Evolutionary conservation across 2,329 filamentous ascomycete genomes (phyloP).

Genomic region (Ascochyta lentis): DNA sequence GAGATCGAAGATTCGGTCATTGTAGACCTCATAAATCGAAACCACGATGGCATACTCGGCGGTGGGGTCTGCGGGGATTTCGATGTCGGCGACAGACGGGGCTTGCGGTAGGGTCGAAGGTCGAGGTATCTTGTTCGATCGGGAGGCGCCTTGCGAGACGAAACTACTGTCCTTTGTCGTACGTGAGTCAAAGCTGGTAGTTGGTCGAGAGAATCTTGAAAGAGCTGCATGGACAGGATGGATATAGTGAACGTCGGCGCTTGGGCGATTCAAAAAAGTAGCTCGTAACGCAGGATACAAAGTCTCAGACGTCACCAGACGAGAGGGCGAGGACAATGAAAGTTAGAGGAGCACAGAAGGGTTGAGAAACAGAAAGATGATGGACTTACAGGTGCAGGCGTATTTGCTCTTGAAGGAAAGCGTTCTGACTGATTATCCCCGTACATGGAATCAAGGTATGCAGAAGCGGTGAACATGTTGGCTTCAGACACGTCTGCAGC

Average conservation of each 20-base stretch:
- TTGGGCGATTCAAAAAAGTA: conserved; percentile 26
- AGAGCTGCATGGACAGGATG: conserved; percentile 43
- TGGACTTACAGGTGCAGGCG: conserved; percentile 54
- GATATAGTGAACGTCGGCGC: conserved; percentile 24
- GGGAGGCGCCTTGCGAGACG: conserved; percentile 63
- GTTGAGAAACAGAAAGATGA: conserved; percentile 11
- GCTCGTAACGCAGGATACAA: conserved; percentile 32
- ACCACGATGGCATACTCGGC: conserved; percentile 87
- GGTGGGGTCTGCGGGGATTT: conserved; percentile 69
- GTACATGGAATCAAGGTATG: conserved; percentile 81
- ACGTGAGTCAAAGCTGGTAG: conserved; percentile 37
- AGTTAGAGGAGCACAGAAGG: conserved; percentile 15
- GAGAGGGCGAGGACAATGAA: conserved; percentile 21
- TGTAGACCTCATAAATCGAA: conserved; percentile 99
- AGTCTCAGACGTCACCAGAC: conserved; percentile 18
- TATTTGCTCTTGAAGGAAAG: conserved; percentile 52
- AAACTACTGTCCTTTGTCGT: conserved; percentile 61
- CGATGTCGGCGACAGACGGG: conserved; percentile 76
- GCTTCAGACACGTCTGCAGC: conserved; percentile 83
- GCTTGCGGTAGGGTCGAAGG: conserved; percentile 74
- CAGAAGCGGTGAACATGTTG: conserved; percentile 72
- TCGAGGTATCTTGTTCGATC: conserved; percentile 66
- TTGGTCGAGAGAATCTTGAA: conserved; percentile 34
- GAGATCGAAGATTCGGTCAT: conserved; percentile 95
- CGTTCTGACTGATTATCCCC: conserved; percentile 68